These are phyloP conservation scores for Eutypella sp. DNA, from an alignment of 2,329 filamentous ascomycete species.

Conservation along the genomic window DNA sequence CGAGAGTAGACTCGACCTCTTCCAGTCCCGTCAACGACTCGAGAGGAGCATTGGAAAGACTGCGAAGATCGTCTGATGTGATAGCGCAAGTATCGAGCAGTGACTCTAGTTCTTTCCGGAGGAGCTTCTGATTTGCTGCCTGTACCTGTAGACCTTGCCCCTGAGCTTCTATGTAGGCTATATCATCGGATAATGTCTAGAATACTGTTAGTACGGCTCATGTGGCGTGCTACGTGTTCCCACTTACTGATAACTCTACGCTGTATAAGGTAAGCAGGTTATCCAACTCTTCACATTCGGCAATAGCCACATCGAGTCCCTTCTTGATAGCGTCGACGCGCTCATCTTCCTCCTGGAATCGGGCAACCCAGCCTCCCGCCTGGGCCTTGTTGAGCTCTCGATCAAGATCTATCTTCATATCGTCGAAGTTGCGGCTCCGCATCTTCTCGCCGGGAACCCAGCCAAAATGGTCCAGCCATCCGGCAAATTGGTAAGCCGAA, in stretches of 20 bases:
- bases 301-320: slow-evolving; percentile 83
- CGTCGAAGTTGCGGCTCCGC: slow-evolving; percentile 69
- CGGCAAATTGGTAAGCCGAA: slow-evolving; percentile 73
- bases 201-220: slow-evolving; percentile 17
- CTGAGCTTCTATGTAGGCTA: slow-evolving; percentile 95
- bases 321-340: slow-evolving; percentile 80
- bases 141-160: slow-evolving; percentile 96
- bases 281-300: slow-evolving; percentile 93
- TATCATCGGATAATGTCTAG: slow-evolving; percentile 89
- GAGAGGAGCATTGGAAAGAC: slow-evolving; percentile 68
- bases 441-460: slow-evolving; percentile 76
- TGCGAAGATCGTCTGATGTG: slow-evolving; percentile 67
- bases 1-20: slow-evolving; percentile 71
- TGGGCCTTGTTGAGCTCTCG: slow-evolving; percentile 86
- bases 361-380: slow-evolving; percentile 85
- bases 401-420: slow-evolving; percentile 76
- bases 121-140: slow-evolving; percentile 90
- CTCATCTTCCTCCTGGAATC: slow-evolving; percentile 81
- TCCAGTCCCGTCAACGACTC: slow-evolving; percentile 66
- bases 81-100: slow-evolving; percentile 91
- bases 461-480: slow-evolving; percentile 79
- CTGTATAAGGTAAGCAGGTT: slow-evolving; percentile 90
- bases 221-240: neutral
- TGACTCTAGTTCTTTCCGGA: slow-evolving; percentile 83
- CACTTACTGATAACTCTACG: slow-evolving; percentile 80